Conservation (phyloP, 2,329 filamentous ascomycete genomes). For the Apiospora aurea region DNA sequence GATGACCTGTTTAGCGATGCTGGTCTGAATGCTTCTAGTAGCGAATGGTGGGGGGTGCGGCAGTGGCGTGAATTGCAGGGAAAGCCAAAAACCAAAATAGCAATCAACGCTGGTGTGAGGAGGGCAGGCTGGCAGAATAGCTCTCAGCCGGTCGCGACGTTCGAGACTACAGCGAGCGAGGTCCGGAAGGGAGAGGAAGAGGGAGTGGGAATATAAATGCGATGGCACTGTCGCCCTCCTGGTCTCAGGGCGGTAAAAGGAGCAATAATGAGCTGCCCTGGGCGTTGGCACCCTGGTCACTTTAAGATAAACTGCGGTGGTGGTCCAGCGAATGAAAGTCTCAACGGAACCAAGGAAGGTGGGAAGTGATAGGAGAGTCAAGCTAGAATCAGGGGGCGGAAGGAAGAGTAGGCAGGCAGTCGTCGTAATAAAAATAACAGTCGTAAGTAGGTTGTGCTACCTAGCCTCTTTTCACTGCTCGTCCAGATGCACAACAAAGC, state of each 20-base stretch:
- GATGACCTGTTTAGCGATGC: background rate
- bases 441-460: background rate
- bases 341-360: background rate
- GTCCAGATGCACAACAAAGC: background rate
- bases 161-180: background rate
- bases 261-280: background rate
- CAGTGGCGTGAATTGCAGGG: background rate
- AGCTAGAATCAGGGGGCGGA: background rate
- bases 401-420: background rate
- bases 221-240: background rate
- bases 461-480: background rate
- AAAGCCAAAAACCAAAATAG: background rate
- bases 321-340: slow-evolving; percentile 2
- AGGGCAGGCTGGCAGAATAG: background rate
- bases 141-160: slow-evolving; percentile 12
- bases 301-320: slow-evolving; percentile 4
- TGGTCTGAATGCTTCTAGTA: background rate
- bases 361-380: background rate
- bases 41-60: slow-evolving; percentile 12
- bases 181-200: background rate
- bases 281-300: background rate
- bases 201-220: background rate
- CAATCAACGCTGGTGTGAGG: background rate
- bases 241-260: slow-evolving; percentile 12
- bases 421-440: background rate